Percentiles rank a stretch among this genome's conserved stretches.
Conservation (phyloP, 768 basidiomycete genomes). For the Suillus placidus region DNA sequence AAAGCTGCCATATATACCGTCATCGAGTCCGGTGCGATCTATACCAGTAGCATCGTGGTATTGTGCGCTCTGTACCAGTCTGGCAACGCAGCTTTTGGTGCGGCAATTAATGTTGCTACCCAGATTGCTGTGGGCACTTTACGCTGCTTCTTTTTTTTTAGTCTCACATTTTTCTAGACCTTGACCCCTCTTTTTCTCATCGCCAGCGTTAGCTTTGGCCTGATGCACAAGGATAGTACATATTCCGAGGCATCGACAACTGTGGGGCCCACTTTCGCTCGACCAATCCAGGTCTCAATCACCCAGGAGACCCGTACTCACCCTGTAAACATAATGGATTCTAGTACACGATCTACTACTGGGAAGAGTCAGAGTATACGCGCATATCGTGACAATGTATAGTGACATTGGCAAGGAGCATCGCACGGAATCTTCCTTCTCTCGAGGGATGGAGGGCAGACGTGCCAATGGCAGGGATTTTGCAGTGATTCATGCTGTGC, state of each 20-base stretch:
- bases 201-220: constrained; percentile 16
- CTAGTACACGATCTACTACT: not conserved
- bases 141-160: not conserved
- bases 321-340: not conserved
- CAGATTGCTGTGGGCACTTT: constrained; percentile 17
- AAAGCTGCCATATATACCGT: constrained; percentile 16
- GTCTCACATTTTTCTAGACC: constrained; percentile 13
- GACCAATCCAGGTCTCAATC: not conserved
- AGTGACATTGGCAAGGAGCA: not conserved
- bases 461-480: not conserved
- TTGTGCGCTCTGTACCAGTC: constrained; percentile 12
- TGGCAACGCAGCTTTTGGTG: not conserved
- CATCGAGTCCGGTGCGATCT: constrained; percentile 23
- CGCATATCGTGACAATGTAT: not conserved
- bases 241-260: not conserved
- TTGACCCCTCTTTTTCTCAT: constrained; percentile 19
- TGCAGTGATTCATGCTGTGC: not conserved
- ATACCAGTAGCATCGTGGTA: constrained; percentile 18
- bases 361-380: not conserved
- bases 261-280: not conserved
- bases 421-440: not conserved
- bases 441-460: not conserved
- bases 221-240: constrained; percentile 8
- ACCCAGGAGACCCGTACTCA: not conserved
- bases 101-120: constrained; percentile 10